Evolutionary conservation across 148 eudicot genomes (phyloP).

Genomic region (Amaranthus palmeri): DNA sequence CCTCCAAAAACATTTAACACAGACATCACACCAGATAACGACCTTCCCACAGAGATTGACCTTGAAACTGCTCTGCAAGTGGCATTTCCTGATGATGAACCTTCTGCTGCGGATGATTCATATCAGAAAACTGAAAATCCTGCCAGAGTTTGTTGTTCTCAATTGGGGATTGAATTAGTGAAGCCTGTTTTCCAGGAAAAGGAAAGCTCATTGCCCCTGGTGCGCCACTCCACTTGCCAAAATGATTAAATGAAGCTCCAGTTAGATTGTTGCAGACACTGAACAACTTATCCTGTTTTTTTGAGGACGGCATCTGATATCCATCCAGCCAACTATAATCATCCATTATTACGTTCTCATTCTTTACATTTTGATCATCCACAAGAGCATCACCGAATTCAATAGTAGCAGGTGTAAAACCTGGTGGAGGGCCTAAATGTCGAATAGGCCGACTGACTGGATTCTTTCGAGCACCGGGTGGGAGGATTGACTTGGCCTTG

Average conservation of each 20-base stretch:
- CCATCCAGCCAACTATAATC: slow-evolving; percentile 99
- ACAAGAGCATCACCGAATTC: slow-evolving; percentile 39
- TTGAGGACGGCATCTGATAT: slow-evolving; percentile 52
- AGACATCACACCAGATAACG: slow-evolving; percentile 78
- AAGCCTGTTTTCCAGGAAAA: slow-evolving; percentile 89
- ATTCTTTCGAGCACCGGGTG: slow-evolving; percentile 48
- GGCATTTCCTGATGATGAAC: slow-evolving; percentile 49
- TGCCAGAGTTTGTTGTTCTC: slow-evolving; percentile 49
- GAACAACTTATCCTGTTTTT: slow-evolving; percentile 37
- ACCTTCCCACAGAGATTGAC: slow-evolving; percentile 72
- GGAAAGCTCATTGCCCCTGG: slow-evolving; percentile 62
- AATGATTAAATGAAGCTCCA: slow-evolving; percentile 29
- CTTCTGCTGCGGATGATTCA: slow-evolving; percentile 50
- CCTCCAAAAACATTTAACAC: slow-evolving; percentile 19
- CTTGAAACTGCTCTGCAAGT: slow-evolving; percentile 65
- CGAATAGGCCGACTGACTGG: slow-evolving; percentile 82
- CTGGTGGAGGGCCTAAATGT: slow-evolving; percentile 92
- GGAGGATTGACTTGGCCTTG: slow-evolving; percentile 31
- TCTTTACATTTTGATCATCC: slow-evolving; percentile 31
- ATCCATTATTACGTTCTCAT: slow-evolving; percentile 48
- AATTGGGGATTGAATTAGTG: slow-evolving; percentile 37
- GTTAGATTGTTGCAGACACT: slow-evolving; percentile 35
- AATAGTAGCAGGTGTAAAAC: slow-evolving; percentile 53
- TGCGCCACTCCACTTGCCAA: slow-evolving; percentile 41
- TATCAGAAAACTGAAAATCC: slow-evolving; percentile 47